Base-by-base conservation (phyloP, 75 land plant genomes). In the Cupressus sempervirens region DNA sequence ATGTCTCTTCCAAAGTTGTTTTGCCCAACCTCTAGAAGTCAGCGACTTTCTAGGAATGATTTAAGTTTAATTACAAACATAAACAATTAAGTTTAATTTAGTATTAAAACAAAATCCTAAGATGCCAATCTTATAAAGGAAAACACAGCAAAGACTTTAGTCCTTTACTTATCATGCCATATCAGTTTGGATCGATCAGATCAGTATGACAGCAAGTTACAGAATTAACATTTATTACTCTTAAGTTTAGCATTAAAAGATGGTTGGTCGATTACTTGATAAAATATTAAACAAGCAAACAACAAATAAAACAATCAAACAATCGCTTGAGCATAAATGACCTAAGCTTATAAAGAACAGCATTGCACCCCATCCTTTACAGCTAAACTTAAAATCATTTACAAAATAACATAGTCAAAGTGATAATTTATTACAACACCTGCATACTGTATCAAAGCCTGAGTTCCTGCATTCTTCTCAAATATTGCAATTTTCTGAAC, bases 401-500 rank as follows among this genome's bases (percentile, higher is more conserved):
- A 32, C 20, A 38, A 40, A 7, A 38, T 36, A 76, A 38, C 7
- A 35, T 38, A 7, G 9, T 76, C 8, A 76, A 76, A 13, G 43
- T 12, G 7, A 16, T 7, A 20, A 76, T 38, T 74, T 74, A 76
- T 76, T 30, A 86, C 32, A 34, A 34, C 88, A 94, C 96, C 94
- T 43, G 96, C 88, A 84, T 91, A 94, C 72, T 94, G 96, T 73
- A 94, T 87, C 76, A 94, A 84, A 62, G 96, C 95, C 75, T 94
- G 94, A 12, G 86, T 58, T 26, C 91, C 94, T 45, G 88, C 91
- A 90, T 92, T 94, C 88, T 94, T 92, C 65, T 94, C 95, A 86
- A 94, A 92, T 83, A 94, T 92, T 1, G 94, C 94, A 85, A 94
- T 94, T 84, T 94, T 94, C 73, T 92, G 94, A 38, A 94, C 90